Conservation (phyloP, 2,329 filamentous ascomycete species). For the Xylariaceae sp. region DNA sequence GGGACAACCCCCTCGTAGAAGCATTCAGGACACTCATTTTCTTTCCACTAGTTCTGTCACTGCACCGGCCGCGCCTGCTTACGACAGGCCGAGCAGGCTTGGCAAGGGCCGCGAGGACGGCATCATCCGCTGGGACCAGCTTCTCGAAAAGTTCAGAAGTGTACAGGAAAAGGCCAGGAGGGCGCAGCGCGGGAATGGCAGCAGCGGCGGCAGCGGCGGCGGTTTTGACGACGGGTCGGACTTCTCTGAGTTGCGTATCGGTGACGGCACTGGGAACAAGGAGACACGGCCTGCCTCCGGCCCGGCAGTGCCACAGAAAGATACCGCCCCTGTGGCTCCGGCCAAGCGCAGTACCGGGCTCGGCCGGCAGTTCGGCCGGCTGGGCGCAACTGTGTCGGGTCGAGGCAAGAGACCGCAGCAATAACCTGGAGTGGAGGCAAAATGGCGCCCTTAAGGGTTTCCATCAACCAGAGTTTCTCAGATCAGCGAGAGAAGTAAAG, state of each 20-base stretch:
- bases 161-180: slow-evolving; percentile 84
- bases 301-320: slow-evolving; percentile 45
- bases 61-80: slow-evolving; percentile 48
- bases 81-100: slow-evolving; percentile 70
- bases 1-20: slow-evolving; percentile 25
- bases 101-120: slow-evolving; percentile 72
- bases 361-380: slow-evolving; percentile 62
- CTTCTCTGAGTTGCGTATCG: slow-evolving; percentile 38
- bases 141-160: slow-evolving; percentile 88
- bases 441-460: too few relatives aligned
- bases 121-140: slow-evolving; percentile 83
- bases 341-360: slow-evolving; percentile 55
- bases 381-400: slow-evolving; percentile 66
- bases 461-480: too few relatives aligned
- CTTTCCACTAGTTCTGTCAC: slow-evolving; percentile 38
- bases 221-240: slow-evolving; percentile 43
- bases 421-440: too few relatives aligned
- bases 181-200: slow-evolving; percentile 53
- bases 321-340: slow-evolving; percentile 39
- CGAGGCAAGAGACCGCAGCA: slow-evolving; percentile 50
- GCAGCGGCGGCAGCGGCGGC: slow-evolving; percentile 44
- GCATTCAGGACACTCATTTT: slow-evolving; percentile 33
- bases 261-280: slow-evolving; percentile 37
- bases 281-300: slow-evolving; percentile 32
- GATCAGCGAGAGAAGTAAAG: too few relatives aligned